A percentile compares a stretch with the other conserved stretches of the same genome.
Conservation (phyloP, 345 rosid genomes). For the Lagerstroemia speciosa region DNA sequence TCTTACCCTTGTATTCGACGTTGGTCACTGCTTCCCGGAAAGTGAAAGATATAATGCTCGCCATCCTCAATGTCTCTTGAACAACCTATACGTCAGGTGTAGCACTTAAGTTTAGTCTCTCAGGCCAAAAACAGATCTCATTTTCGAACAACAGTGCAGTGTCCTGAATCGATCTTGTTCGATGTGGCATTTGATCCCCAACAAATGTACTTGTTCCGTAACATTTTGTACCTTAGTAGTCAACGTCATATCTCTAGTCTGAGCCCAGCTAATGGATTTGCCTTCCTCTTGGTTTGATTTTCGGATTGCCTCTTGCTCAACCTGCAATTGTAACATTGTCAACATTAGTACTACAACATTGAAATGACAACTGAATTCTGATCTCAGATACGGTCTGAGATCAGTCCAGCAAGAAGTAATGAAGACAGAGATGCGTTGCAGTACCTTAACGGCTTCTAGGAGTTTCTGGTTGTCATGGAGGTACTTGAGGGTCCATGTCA, state of each 20-base stretch:
- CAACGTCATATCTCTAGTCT: constrained; percentile 49
- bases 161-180: too few relatives aligned
- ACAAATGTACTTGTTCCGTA: too few relatives aligned
- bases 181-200: too few relatives aligned
- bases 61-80: constrained; percentile 62
- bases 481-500: constrained; percentile 78
- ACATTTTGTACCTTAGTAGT: constrained; percentile 34
- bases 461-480: constrained; percentile 61
- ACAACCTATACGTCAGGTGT: constrained; percentile 32
- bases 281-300: constrained; percentile 22
- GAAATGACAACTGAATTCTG: background rate
- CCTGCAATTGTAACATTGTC: constrained; percentile 18
- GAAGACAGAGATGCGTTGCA: background rate
- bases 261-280: constrained; percentile 41
- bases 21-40: constrained; percentile 67
- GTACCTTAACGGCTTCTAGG: constrained; percentile 70
- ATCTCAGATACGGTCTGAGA: background rate
- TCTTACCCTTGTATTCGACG: constrained; percentile 62
- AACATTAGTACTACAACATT: too few relatives aligned
- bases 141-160: background rate
- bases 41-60: constrained; percentile 70
- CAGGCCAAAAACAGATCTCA: background rate
- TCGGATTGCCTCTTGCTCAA: constrained; percentile 41
- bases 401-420: background rate
- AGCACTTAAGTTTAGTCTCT: background rate